Evolutionary conservation across 768 basidiomycete species (phyloP).

Genomic region (Boletus eberwhitei): DNA sequence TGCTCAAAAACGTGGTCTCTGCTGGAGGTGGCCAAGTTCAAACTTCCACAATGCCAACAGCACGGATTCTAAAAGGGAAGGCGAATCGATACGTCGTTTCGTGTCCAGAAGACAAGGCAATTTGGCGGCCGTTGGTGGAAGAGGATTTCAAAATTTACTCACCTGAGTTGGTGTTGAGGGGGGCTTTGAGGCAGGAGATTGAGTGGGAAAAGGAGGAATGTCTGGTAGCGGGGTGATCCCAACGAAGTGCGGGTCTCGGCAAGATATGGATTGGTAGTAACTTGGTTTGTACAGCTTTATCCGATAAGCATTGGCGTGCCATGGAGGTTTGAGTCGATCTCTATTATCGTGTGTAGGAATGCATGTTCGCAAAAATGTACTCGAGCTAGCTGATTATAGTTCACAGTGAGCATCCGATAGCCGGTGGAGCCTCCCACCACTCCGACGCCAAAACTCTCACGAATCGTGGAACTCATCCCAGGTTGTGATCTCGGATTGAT

Average conservation of each 20-base stretch:
- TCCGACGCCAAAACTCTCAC: too few relatives aligned
- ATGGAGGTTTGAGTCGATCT: not conserved
- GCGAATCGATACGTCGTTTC: conserved; percentile 61
- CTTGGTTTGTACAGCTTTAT: not conserved
- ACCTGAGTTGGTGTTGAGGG: conserved; percentile 63
- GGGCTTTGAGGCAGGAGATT: conserved; percentile 62
- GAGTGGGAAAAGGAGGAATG: conserved; percentile 51
- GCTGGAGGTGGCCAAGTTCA: conserved; percentile 71
- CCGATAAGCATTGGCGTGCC: not conserved
- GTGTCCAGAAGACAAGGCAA: conserved; percentile 54
- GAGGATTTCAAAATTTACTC: conserved; percentile 59
- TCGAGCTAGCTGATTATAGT: too few relatives aligned
- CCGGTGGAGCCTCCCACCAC: too few relatives aligned
- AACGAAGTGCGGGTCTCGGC: not conserved
- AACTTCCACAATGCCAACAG: conserved; percentile 47
- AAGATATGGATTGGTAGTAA: not conserved
- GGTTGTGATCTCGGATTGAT: too few relatives aligned
- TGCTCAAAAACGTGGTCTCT: conserved; percentile 66
- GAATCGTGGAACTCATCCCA: too few relatives aligned
- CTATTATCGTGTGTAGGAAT: not conserved
- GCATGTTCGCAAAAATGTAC: too few relatives aligned
- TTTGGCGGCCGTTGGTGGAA: conserved; percentile 62
- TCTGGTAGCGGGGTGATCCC: conserved; percentile 14
- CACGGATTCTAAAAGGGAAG: conserved; percentile 50
- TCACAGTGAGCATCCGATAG: too few relatives aligned